Base-by-base conservation (phyloP, 495 filamentous ascomycete species). In the Penicillium chermesinum region DNA sequence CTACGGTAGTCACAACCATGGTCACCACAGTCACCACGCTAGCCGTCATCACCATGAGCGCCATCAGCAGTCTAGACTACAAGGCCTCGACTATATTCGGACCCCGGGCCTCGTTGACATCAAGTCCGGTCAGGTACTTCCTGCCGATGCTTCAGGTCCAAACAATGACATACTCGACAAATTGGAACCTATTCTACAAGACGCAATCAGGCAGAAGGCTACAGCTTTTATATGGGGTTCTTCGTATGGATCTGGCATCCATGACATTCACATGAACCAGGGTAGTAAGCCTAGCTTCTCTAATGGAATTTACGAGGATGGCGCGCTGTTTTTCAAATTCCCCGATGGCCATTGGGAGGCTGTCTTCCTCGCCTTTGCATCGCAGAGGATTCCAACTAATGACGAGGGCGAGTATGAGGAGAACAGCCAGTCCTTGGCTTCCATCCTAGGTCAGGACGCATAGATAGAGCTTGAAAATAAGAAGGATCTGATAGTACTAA, bases 241-340 rank as follows among this genome's bases (percentile, higher is more conserved):
- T 8, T 62, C 59, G 6, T 71, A 59, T 49, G 59, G 57, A 34
- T 43, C 58, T 13, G 68, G 66, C 2, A 73, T 73, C 25, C 70
- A 73, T 49, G 62, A 73, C 50, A 50, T 73, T 2, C 70, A 73
- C 49, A 70, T 71, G 70, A 73, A 73, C 49, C 70, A 73, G 54
- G 67, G 70, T 25, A 70, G 59, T 53, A 41, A 55, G 30, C 51
- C 55, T 10, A 41, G 45, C 3, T 73, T 53, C 45, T 55, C 62
- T 19, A 73, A 73, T 45, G 66, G 66, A 7, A 59, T 63, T 13
- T 65, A 57, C 18, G 60, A 70, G 43, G 70, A 73, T 52, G 67
- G 70, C 2, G 70, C 58, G 0, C 4, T 64, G 32, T n/a, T 64
- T 33, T 49, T 8, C 76, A 82, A 41, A 66, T 70, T 57, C 22